Base-by-base conservation (phyloP, 345 rosid genomes). In the Anacardium occidentale region DNA sequence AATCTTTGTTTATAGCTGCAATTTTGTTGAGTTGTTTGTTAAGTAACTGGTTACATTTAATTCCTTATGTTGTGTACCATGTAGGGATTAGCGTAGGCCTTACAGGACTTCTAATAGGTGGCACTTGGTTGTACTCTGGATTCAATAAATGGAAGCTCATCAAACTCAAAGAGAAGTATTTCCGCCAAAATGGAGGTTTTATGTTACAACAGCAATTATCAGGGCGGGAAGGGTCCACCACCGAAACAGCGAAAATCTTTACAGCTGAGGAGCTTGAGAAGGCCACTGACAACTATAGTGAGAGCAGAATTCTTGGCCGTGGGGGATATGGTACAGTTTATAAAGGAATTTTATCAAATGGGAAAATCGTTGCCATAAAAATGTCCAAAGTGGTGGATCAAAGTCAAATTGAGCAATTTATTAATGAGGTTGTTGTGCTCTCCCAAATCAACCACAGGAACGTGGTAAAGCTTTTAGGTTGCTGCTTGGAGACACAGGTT, bases 291-390 rank as follows among this genome's bases (percentile, higher is more conserved):
- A 78, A 57, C 56, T 78, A 64, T 58, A 68, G 53, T 25, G 68
- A 74, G 34, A 64, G 25, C 22, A 58, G 25, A 62, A 34, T 73
- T 11, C 40, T 74, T 21, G 81, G 81, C 10, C 67, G 60, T 24
- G 81, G 75, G 3, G 81, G 81, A 0, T 78, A 26, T 51, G 77
- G 81, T 3, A 71, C 68, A 18, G 81, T 78, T 3, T 78, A 62
- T 60, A 73, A 69, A 52, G 81, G 77, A 64, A 56, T 47, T 63
- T 52, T 78, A 60, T 56, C 68, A 10, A 74, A 69, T 7, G 60
- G 64, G 7, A 64, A 25, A 32, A 21, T 20, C n/a, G 74, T 73
- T 7, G 81, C 81, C 1, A 63, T 73, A 56, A 78, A 79, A 66
- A 79, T 29, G 48, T 75, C 79, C 10, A 79, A 62, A 40, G 71